Conservation (phyloP, 2,329 filamentous ascomycete species). For the Talaromyces verruculosus region DNA sequence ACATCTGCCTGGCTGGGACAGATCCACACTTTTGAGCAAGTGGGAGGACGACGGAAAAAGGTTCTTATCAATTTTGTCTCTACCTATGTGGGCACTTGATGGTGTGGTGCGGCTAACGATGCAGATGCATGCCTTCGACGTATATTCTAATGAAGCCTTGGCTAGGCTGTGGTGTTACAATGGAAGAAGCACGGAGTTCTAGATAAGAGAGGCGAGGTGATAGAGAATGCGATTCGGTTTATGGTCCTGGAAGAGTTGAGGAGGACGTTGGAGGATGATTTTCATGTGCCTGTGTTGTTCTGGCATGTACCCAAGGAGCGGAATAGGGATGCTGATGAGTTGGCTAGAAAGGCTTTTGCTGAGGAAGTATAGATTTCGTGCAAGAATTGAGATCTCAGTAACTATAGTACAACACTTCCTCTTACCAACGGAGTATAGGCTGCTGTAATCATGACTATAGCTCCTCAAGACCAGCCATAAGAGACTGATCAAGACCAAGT, state of each 20-base stretch:
- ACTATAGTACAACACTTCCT: background rate
- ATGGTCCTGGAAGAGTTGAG: background rate
- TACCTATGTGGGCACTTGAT: too few relatives aligned
- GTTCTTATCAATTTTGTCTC: too few relatives aligned
- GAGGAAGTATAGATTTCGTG: background rate
- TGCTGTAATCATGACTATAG: background rate
- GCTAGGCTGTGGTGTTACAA: background rate
- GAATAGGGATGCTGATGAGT: background rate
- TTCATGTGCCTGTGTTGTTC: background rate
- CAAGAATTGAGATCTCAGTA: background rate
- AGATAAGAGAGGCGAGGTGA: background rate
- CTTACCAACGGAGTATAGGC: background rate
- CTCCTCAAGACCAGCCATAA: slow-evolving; percentile 4
- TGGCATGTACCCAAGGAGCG: background rate
- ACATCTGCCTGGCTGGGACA: too few relatives aligned
- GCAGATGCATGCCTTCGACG: too few relatives aligned
- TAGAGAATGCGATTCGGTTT: background rate
- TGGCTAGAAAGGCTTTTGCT: background rate
- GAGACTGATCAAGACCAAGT: background rate
- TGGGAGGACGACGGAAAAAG: too few relatives aligned
- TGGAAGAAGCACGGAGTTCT: background rate
- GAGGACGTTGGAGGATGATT: background rate
- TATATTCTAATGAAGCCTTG: too few relatives aligned
- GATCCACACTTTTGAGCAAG: too few relatives aligned
- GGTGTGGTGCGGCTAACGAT: too few relatives aligned